A percentile compares a stretch with the other conserved stretches of the same genome.
These are phyloP conservation scores for Periconia sp. DNA, from an alignment of 2,329 filamentous ascomycete species.

Conservation along the genomic window DNA sequence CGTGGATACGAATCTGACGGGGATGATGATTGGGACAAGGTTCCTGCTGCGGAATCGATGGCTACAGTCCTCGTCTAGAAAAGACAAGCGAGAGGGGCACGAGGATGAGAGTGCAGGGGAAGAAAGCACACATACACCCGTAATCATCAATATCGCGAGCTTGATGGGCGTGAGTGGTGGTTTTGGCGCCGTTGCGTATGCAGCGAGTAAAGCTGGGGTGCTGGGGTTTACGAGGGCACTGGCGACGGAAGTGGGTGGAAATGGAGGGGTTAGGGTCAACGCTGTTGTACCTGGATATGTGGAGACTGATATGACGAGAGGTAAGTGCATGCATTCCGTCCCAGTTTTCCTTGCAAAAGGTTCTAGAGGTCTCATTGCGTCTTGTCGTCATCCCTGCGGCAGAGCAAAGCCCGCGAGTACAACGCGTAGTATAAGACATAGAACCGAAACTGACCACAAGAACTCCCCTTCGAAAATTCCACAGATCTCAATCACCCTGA, in stretches of 20 bases:
- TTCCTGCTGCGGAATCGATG: conserved; percentile 45
- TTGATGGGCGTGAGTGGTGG: conserved; percentile 71
- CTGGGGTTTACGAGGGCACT: conserved; percentile 70
- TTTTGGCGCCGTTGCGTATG: conserved; percentile 71
- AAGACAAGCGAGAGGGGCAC: conserved; percentile 35
- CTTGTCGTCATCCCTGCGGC: background rate
- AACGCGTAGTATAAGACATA: conserved; percentile 11
- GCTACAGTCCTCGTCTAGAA: conserved; percentile 2
- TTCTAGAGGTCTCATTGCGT: background rate
- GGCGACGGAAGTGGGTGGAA: conserved; percentile 62
- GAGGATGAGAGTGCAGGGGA: conserved; percentile 15
- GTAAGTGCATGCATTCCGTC: conserved; percentile 46
- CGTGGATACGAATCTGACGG: conserved; percentile 70
- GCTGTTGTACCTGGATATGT: conserved; percentile 83
- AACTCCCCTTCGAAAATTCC: background rate
- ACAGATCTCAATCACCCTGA: conserved; percentile 40
- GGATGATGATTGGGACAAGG: conserved; percentile 65
- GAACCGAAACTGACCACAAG: too few relatives aligned
- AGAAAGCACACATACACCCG: conserved; percentile 11
- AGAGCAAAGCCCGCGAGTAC: conserved; percentile 28
- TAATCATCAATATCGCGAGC: conserved; percentile 82
- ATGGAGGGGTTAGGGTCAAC: conserved; percentile 69
- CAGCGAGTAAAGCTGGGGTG: conserved; percentile 79
- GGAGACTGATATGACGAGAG: conserved; percentile 74
- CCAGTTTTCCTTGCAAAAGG: background rate